Conservation (phyloP, 352 stramenopile species). For the Globisporangium spinosum region DNA sequence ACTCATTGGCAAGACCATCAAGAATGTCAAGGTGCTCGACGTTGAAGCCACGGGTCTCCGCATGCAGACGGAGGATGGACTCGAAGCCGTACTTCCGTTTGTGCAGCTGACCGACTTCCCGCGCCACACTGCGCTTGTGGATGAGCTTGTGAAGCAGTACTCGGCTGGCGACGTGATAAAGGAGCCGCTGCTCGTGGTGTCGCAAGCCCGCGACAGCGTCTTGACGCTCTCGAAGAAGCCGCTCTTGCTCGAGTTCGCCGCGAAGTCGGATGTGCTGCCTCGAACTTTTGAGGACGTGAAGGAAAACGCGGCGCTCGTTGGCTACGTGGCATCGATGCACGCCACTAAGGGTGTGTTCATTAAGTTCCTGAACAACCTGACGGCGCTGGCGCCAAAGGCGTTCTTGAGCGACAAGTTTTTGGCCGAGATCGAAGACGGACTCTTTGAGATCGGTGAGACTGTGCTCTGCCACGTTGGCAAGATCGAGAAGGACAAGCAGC, state of each 20-base stretch:
- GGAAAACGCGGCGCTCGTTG: constrained; percentile 59
- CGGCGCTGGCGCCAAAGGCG: constrained; percentile 72
- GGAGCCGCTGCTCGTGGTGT: constrained; percentile 65
- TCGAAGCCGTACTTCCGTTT: constrained; percentile 73
- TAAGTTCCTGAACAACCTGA: constrained; percentile 86
- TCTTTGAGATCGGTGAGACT: constrained; percentile 87
- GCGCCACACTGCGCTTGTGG: constrained; percentile 68
- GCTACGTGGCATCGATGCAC: constrained; percentile 79
- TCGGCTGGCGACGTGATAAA: constrained; percentile 46
- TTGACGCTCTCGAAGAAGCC: constrained; percentile 82
- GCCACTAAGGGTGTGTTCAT: constrained; percentile 80
- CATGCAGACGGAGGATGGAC: constrained; percentile 68
- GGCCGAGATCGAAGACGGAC: constrained; percentile 54
- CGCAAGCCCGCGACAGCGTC: constrained; percentile 61
- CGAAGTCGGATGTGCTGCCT: constrained; percentile 35
- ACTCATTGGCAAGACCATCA: constrained; percentile 54
- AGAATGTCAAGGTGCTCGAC: constrained; percentile 63
- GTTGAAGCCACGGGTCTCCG: constrained; percentile 65
- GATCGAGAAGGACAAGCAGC: constrained; percentile 66
- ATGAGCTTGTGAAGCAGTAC: constrained; percentile 59
- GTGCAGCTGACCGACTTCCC: constrained; percentile 87
- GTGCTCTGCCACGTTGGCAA: constrained; percentile 81
- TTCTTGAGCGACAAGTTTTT: constrained; percentile 79
- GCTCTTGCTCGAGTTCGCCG: constrained; percentile 56
- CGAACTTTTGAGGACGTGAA: constrained; percentile 49